Conservation (phyloP, 306 rosid species). For the Geum urbanum region DNA sequence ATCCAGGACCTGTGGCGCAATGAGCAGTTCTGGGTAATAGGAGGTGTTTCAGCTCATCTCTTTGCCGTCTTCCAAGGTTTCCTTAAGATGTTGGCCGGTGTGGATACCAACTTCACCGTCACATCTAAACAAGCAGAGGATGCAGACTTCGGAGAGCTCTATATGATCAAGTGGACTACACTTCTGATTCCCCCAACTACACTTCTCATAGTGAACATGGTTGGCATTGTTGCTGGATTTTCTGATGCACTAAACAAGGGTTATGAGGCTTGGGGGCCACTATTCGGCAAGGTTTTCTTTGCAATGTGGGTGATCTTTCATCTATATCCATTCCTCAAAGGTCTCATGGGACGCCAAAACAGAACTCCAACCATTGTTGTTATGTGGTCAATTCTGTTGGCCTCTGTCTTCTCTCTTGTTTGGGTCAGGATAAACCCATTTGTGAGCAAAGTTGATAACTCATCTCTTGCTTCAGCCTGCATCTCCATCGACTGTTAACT, state of each 20-base stretch:
- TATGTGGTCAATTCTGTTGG: conserved; percentile 89
- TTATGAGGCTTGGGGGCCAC: conserved; percentile 96
- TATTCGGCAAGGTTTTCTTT: conserved; percentile 88
- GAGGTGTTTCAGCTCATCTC: conserved; percentile 97
- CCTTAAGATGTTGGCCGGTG: conserved; percentile 81
- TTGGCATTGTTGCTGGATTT: conserved; percentile 94
- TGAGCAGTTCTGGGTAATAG: conserved; percentile 97
- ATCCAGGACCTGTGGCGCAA: conserved; percentile 85
- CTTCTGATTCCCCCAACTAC: conserved; percentile 89
- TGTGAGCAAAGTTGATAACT: conserved; percentile 54
- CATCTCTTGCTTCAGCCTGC: conserved; percentile 55
- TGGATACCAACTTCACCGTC: conserved; percentile 94
- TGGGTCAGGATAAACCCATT: conserved; percentile 94
- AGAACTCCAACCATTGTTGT: conserved; percentile 91
- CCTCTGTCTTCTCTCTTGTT: conserved; percentile 87
- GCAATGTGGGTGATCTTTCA: conserved; percentile 93
- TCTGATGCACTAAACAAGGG: conserved; percentile 93
- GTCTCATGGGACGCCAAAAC: conserved; percentile 98
- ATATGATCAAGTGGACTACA: conserved; percentile 88
- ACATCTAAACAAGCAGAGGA: conserved; percentile 87
- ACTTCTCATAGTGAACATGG: conserved; percentile 73
- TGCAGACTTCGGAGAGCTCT: conserved; percentile 81
- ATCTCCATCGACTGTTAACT: conserved; percentile 75
- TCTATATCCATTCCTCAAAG: conserved; percentile 96
- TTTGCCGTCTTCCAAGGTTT: conserved; percentile 97